phyloP scores from a whole-genome alignment of 2,329 filamentous ascomycete genomes.

The Arachnomyces sp. region DNA sequence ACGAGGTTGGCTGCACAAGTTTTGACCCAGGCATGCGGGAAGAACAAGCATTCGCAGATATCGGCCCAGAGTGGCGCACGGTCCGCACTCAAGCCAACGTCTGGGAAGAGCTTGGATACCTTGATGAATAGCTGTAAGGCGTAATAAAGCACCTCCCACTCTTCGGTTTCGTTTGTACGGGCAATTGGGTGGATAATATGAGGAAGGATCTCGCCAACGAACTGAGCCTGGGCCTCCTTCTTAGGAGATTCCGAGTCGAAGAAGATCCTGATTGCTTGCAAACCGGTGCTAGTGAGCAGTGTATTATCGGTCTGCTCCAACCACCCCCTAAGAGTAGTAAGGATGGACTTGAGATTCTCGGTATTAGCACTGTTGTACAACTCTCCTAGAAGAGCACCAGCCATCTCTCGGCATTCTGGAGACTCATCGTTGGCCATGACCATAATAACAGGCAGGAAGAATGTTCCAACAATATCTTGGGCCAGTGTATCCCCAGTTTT shows the following conservation, averaged over 20 bases:
- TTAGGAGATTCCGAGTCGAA: constrained; percentile 58
- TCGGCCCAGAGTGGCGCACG: constrained; percentile 62
- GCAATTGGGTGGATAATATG: constrained; percentile 46
- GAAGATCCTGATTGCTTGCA: constrained; percentile 76
- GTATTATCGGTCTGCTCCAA: constrained; percentile 64
- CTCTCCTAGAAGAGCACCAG: constrained; percentile 68
- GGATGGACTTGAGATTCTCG: constrained; percentile 61
- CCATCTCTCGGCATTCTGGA: constrained; percentile 73
- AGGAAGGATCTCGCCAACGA: constrained; percentile 48
- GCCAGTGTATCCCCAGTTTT: constrained; percentile 77
- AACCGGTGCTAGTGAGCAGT: constrained; percentile 60
- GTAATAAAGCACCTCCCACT: constrained; percentile 65
- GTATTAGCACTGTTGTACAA: constrained; percentile 70
- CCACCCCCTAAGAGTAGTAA: constrained; percentile 66
- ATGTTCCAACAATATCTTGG: constrained; percentile 69
- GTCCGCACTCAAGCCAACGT: constrained; percentile 52
- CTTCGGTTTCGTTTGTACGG: constrained; percentile 43
- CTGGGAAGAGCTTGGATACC: constrained; percentile 58
- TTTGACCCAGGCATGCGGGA: constrained; percentile 66
- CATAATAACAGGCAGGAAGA: constrained; percentile 80
- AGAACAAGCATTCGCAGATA: constrained; percentile 60
- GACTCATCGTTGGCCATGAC: constrained; percentile 84
- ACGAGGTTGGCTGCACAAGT: constrained; percentile 65
- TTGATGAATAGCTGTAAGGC: constrained; percentile 61
- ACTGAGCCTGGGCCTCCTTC: constrained; percentile 59